Evolutionary conservation across 371 early-diverging fungal species (phyloP), one percentile per base, ranked within the genome.

Genomic region (Capniomyces stellatus): DNA sequence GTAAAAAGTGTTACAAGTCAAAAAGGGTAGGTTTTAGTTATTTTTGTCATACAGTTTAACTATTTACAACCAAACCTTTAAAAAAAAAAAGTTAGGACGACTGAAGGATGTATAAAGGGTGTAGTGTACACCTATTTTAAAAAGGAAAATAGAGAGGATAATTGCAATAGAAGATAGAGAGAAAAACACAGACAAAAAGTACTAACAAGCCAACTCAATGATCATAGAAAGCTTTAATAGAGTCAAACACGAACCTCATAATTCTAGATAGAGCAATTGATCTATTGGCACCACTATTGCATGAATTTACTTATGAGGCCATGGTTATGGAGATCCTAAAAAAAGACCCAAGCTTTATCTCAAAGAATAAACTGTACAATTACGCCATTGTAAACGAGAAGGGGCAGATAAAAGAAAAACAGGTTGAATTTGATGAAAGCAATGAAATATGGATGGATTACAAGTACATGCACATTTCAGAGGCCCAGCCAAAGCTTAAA

Each of bases 231-330:
- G 40, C 29, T 24, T n/a, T n/a, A n/a, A n/a, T n/a, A n/a, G n/a
- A 51, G 3, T 13, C 35, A 35, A 51, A 51, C 3, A 23, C 21
- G 21, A 51, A 30, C 24, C 58, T 95, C 27, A 67, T 95, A 25
- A 75, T 97, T 51, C 63, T 89, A 25, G 98, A 97, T 69, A 83
- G 98, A 53, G 77, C 86, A 1, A 71, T 89, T 43, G 98, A 97
- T 67, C 70, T 81, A 28, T 65, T 75, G 47, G 74, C 90, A 6
- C 93, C 98, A 1, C 69, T 94, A 21, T 62, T 94, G 27, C 96
- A 94, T 67, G 87, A 91, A 58, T 87, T 95, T 40, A 87, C 92
- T 0, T 95, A 92, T 57, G 92, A 95, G 67, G 89, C 94, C 1
- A 86, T 91, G 82, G 78, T 81, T 15, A 79, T 87, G 47, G 96